Base-by-base conservation (phyloP, 345 rosid genomes). In the Eucalyptus brandiana region DNA sequence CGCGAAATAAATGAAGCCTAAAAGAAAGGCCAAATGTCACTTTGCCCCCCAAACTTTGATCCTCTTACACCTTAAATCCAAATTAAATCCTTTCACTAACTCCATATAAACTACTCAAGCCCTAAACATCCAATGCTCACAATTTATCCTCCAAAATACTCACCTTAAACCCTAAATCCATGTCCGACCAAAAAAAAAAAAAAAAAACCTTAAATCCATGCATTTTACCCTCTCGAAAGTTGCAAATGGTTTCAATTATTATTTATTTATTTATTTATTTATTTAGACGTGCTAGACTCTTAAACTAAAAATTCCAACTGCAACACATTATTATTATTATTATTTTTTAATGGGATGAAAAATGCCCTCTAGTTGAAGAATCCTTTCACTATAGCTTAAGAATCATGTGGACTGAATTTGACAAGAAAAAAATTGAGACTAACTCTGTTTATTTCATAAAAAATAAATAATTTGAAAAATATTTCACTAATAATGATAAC, bases 1-100 rank as follows among this genome's bases (percentile, higher is more conserved):
- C 0, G 0, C 1, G 62, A 56, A 56, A 56, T 24, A 56, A 56
- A 9, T 6, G 0, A 1, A 56, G 30, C 12, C 1, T 10, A 24
- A 56, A 56, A 23, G 30, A 60, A 69, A 9, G 12, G 44, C 6
- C 24, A 69, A 34, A 69, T 34, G 19, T 34, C 80, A 69, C 44
- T 34, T 69, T 34, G 2, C 13, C 2, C 5, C 24, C 2, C 18
- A 4, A 30, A 30, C 9, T 7, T 10, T 69, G 4, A 18, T 23
- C 44, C 37, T 69, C 80, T 69, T 34, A 34, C 44, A 9, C 2
- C 13, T 34, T 34, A 69, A 67, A 69, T 69, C 80, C 44, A 34
- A 34, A 69, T 34, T 34, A 69, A 34, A 69, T 69, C 26, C 7
- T 67, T 34, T 34, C 80, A 34, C 13, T 34, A 18, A 18, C 80